These are phyloP conservation scores for Mycena latifolia DNA, from an alignment of 768 basidiomycete species.

Conservation along the genomic window DNA sequence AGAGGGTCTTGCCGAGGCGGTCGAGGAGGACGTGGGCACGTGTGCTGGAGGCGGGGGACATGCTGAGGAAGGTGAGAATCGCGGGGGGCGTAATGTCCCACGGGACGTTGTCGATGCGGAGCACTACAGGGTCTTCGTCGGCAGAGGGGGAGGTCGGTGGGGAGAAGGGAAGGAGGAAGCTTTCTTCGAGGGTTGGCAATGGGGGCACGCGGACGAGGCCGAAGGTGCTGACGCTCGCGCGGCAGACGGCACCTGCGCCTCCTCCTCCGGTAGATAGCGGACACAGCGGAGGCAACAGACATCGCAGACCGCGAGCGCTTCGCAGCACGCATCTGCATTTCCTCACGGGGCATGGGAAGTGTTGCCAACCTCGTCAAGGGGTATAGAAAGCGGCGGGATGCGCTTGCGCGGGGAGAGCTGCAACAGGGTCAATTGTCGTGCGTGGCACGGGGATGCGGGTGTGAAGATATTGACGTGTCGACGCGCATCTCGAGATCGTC, in stretches of 20 bases:
- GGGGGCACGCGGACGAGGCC: conserved; percentile 53
- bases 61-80: conserved; percentile 76
- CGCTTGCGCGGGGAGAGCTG: too few species aligned
- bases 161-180: conserved; percentile 31
- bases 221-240: conserved; percentile 77
- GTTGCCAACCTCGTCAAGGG: too few species aligned
- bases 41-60: conserved; percentile 72
- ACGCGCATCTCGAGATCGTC: too few species aligned
- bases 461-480: too few species aligned
- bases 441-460: too few species aligned
- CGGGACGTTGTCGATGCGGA: conserved; percentile 90
- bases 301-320: too few species aligned
- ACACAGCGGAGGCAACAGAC: too few species aligned
- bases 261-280: too few species aligned
- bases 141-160: conserved; percentile 25
- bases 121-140: conserved; percentile 64
- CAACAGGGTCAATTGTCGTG: too few species aligned
- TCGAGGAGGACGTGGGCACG: conserved; percentile 86
- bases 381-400: too few species aligned
- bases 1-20: conserved; percentile 84
- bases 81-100: conserved; percentile 91
- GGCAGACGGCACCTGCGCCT: conserved; percentile 88
- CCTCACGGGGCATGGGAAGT: too few species aligned
- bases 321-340: too few species aligned
- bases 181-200: conserved; percentile 31